Evolutionary conservation across 345 rosid species (phyloP), one percentile per base, ranked within the genome.

Genomic region (Syzygium jambos): DNA sequence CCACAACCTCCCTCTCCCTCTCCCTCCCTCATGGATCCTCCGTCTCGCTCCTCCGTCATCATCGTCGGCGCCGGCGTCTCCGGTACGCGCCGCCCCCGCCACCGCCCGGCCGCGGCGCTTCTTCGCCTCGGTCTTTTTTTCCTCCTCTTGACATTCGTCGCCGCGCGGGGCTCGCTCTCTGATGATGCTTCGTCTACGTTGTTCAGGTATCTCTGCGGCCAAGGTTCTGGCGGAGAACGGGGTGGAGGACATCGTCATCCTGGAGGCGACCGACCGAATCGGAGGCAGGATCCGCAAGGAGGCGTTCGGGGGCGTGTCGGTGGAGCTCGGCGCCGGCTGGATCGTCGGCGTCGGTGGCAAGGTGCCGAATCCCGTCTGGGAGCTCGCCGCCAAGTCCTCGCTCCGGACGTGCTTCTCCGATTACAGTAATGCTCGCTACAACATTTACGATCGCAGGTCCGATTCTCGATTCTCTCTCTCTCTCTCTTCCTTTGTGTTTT

Each of bases 251-350:
- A 61, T 98, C 53, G 82, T 95, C 89, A 94, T 98, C 84, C 88
- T 98, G 52, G 99, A 98, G 78, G 99, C 99, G 23, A 92, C 98
- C 53, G 98, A 95, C 78, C 95, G 98, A 85, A 94, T 98, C 88
- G 99, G 99, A 4, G 99, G 99, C 53, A 93, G 99, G 92, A 91
- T 98, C 87, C 93, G 93, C 7, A 95, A 98, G 85, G 93, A 96
- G 87, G 88, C 83, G 34, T 98, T 98, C 90, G 98, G 97, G 22
- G 97, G 95, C 88, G 95, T 96, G 87, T 88, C 97, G 87, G 99
- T 94, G 88, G 99, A 98, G 94, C 94, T 98, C 25, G 99, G 99
- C 5, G 99, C 99, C 53, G 99, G 99, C 59, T 97, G 99, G 99
- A 93, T 97, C 52, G 99, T 96, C 54, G 99, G 99, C 41, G 99